Evolutionary conservation across 2,329 filamentous ascomycete genomes (phyloP), one percentile per base, ranked within the genome.

Genomic region (Penicillium sp.): DNA sequence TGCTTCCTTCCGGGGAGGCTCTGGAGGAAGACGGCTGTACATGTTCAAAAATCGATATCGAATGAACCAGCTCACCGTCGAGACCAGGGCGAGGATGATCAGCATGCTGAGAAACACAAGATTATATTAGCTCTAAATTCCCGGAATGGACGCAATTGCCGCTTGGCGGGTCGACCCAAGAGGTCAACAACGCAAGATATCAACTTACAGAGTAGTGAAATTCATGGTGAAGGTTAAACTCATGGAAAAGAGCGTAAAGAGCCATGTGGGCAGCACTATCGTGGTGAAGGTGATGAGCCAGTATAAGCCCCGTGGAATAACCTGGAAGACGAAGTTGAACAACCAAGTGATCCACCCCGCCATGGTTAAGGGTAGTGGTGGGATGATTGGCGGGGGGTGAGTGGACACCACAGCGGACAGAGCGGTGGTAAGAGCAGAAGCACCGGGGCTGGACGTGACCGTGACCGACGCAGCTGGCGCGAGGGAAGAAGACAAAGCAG

Each of bases 161-260:
- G 13, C 36, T 18, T 18, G 18, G 18, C 18, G 18, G 18, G 18
- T 18, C 18, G 18, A 18, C 18, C 18, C 18, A 3, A 18, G 18
- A 18, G 18, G 18, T 18, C 3, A 18, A 18, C 18, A 18, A 18
- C 18, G 18, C 18, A 18, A 3, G 18, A 18, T 18, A 24, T 35
- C 13, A 36, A 29, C 42, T 65, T 82, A 94, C 83, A 98, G 71
- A 13, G 93, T 98, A 18, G 91, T 97, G 59, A 93, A 91, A 67
- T 97, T 97, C 90, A 98, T 94, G 9, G 93, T 98, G 64, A 98
- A 88, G 0, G 93, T 98, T 75, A 95, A 76, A 68, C 88, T 96
- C 55, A 89, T 91, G 5, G 90, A 95, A 64, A 95, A 88, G 53
- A 95, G 76, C 5, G 84, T 87, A 67, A 95, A 98, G 13, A 97